Evolutionary conservation across 345 rosid genomes (phyloP), one percentile per base, ranked within the genome.

Genomic region (Garcia nutans): DNA sequence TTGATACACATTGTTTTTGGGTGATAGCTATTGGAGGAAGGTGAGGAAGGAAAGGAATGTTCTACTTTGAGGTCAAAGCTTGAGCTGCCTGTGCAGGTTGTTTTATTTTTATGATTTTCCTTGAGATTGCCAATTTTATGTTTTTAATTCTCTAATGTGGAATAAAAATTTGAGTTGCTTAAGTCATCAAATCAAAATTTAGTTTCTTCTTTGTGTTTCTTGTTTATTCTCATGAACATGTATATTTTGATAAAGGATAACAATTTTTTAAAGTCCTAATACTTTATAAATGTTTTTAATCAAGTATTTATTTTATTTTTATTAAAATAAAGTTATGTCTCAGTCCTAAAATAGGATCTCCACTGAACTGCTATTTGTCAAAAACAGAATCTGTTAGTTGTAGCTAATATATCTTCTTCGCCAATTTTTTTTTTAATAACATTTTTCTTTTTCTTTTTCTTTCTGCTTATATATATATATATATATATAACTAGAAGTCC

Each of bases 61-160:
- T 86, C 88, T 79, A 84, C 95, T 28, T 80, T 93, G 84, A 91
- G 96, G 87, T 86, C 97, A 79, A 96, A 96, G 88, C 99, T 96
- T 85, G 99, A 96, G 87, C 97, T 96, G 69, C 98, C 99, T 45
- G 97, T 93, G 76, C 98, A 93, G 98, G 99, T 96, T 84, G 79
- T 82, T 82, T 24, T 66, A 45, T 56, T 44, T 75, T 24, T 64
- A 45, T 59, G 49, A 72, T 77, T 45, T 72, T 26, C 54, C 50
- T 61, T 61, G 24, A 49, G 57, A 16, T 72, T 23, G 20, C 17
- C 57, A 6, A 28, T 24, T 71, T 3, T 55, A 26, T 3, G 11
- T 28, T 52, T 59, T 58, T 56, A 42, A 60, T 24, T 42, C 45
- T 47, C 15, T 55, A 6, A 23, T 31, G 28, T 50, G 31, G 66